phyloP scores from a whole-genome alignment of 768 basidiomycete genomes.

The Lactifluus rugatus region DNA sequence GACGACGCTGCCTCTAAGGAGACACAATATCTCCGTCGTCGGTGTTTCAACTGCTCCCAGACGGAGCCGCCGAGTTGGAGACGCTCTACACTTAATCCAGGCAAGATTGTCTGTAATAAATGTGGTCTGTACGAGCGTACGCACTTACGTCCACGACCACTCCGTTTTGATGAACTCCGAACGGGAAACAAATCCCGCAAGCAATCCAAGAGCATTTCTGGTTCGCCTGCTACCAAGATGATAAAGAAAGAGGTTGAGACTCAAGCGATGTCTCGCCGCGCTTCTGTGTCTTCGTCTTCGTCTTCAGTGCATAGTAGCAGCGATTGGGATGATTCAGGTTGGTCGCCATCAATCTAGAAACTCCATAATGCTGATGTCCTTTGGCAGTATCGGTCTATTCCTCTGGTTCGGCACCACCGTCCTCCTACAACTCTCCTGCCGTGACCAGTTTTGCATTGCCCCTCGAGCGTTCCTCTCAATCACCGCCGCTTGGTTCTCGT shows the following conservation, averaged over 20 bases:
- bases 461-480: conserved; percentile 34
- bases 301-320: conserved; percentile 51
- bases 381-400: conserved; percentile 33
- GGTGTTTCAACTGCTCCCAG: conserved; percentile 88
- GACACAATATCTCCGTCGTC: conserved; percentile 79
- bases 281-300: conserved; percentile 53
- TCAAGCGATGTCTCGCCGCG: conserved; percentile 38
- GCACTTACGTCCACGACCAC: conserved; percentile 69
- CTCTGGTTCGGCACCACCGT: conserved; percentile 48
- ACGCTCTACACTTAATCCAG: conserved; percentile 77
- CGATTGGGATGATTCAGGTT: conserved; percentile 78
- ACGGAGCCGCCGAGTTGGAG: conserved; percentile 88
- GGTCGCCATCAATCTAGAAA: conserved; percentile 22
- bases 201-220: conserved; percentile 32
- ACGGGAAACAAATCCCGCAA: conserved; percentile 80
- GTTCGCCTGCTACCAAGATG: conserved; percentile 25
- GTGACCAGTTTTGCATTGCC: conserved; percentile 51
- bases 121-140: conserved; percentile 88
- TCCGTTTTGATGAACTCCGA: conserved; percentile 80
- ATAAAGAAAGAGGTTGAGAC: conserved; percentile 53
- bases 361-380: conserved; percentile 10
- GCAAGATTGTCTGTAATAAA: conserved; percentile 93
- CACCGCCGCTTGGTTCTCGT: conserved; percentile 26
- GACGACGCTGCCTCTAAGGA: conserved; percentile 88
- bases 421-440: conserved; percentile 60